Evolutionary conservation across 768 basidiomycete genomes (phyloP), one percentile per base, ranked within the genome.

Genomic region (Gautieria morchelliformis): DNA sequence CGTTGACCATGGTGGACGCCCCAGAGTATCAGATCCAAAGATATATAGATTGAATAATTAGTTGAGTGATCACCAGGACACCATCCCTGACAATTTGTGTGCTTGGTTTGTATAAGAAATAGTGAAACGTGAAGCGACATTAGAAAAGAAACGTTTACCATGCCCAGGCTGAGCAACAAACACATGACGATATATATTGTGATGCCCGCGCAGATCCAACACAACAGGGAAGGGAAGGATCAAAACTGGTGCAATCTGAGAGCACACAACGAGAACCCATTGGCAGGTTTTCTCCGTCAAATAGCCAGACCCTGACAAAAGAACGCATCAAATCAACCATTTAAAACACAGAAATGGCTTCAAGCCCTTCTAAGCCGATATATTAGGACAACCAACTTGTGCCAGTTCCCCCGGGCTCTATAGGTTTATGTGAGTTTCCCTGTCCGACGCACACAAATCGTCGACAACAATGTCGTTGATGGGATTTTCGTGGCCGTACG

Each of bases 391-490:
- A 17, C 60, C 14, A 62, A 53, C 71, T 45, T 3, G 56, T 57
- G 15, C 77, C 30, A 78, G 75, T 30, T 84, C 82, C 15, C 81
- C 79, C 54, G 77, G 78, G 48, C 66, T 68, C 69, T 42, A 75
- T 67, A 20, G 78, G 78, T 52, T 73, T 81, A 66, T 76, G 42
- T 24, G 20, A 41, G 48, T 82, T 81, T 2, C 76, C 71, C 85
- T 84, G 87, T 33, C 75, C 70, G 48, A 86, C 77, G 56, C 20
- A 10, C 19, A 12, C 19, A 57, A 19, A n/a, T 57, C 33, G 67
- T 90, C 87, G 15, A 90, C 87, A 22, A 90, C 81, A 20, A 89
- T 79, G 71, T 87, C 80, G 67, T 90, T 79, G 8, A 89, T 81
- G 53, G 74, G 70, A 32, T 73, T 74, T 6, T 64, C 70, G 9